Conservation (phyloP, 1,284 basidiomycete species). For the Pseudozyma hubeiensis region DNA sequence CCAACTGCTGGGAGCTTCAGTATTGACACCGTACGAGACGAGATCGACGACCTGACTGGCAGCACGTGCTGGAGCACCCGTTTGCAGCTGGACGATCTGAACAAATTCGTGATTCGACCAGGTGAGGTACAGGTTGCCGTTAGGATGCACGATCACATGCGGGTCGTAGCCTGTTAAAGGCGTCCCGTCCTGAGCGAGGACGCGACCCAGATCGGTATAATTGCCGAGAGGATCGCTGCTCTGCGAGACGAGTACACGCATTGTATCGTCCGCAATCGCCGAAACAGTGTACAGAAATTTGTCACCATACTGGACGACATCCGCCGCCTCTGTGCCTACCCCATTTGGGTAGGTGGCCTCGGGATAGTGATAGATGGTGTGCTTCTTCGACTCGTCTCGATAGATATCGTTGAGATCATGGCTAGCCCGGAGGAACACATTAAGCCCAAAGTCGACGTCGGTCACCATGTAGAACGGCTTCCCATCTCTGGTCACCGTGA, state of each 20-base stretch:
- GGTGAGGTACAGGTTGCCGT: constrained; percentile 42
- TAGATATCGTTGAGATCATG: constrained; percentile 43
- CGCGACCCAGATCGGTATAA: constrained; percentile 29
- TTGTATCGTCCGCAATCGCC: constrained; percentile 34
- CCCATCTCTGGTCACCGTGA: constrained; percentile 21
- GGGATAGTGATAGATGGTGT: constrained; percentile 31
- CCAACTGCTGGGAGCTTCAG: constrained; percentile 40
- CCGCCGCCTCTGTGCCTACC: constrained; percentile 45
- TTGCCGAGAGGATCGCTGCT: constrained; percentile 29
- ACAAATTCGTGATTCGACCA: constrained; percentile 46
- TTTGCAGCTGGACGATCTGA: constrained; percentile 37
- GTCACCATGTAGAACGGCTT: constrained; percentile 38
- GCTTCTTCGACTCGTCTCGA: constrained; percentile 27
- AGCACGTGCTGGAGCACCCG: constrained; percentile 27
- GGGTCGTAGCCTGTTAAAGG: constrained; percentile 37
- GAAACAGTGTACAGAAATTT: constrained; percentile 38
- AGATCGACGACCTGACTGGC: constrained; percentile 19
- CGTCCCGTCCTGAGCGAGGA: constrained; percentile 23
- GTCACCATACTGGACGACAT: constrained; percentile 27
- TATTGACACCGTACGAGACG: constrained; percentile 45
- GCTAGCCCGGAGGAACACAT: constrained; percentile 35
- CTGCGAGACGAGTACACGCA: constrained; percentile 27
- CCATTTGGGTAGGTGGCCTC: constrained; percentile 28
- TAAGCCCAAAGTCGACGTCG: constrained; percentile 38
- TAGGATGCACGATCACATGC: constrained; percentile 43